Evolutionary conservation across 2,329 filamentous ascomycete species (phyloP).

Genomic region (Aspergillus sp.): DNA sequence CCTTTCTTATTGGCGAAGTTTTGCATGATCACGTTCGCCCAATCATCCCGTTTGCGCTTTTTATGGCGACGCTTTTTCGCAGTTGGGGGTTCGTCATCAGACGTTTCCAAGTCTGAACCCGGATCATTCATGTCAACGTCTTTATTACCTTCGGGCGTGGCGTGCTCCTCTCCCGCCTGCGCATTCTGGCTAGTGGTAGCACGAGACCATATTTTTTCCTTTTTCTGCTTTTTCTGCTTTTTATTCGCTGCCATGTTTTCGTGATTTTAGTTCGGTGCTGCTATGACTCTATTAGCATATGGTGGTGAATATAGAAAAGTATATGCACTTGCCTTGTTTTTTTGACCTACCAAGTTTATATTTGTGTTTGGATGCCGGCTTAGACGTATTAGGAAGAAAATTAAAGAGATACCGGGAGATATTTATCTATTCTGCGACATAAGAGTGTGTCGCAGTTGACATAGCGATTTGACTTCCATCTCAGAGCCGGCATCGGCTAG

Average conservation of each 20-base stretch:
- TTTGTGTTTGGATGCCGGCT: not conserved
- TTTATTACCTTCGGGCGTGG: not conserved
- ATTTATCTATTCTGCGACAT: not conserved
- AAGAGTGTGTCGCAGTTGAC: not conserved
- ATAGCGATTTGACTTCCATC: too few species aligned
- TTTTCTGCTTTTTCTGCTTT: not conserved
- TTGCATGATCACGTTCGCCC: not conserved
- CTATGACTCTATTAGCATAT: not conserved
- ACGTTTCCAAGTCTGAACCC: not conserved
- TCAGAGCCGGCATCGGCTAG: too few species aligned
- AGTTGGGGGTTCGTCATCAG: not conserved
- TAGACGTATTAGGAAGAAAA: not conserved
- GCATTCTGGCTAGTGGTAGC: not conserved
- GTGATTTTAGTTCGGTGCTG: not conserved
- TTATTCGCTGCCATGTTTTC: not conserved
- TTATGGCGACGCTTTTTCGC: not conserved
- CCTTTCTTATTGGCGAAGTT: not conserved
- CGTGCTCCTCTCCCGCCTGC: not conserved
- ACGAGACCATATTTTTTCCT: not conserved
- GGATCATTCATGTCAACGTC: not conserved
- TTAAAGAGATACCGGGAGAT: not conserved
- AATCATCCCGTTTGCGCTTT: not conserved
- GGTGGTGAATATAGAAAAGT: not conserved
- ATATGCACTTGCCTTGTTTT: not conserved
- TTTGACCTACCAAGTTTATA: too few species aligned